Evolutionary conservation across 768 basidiomycete species (phyloP).

Genomic region (Podaxis rugospora): DNA sequence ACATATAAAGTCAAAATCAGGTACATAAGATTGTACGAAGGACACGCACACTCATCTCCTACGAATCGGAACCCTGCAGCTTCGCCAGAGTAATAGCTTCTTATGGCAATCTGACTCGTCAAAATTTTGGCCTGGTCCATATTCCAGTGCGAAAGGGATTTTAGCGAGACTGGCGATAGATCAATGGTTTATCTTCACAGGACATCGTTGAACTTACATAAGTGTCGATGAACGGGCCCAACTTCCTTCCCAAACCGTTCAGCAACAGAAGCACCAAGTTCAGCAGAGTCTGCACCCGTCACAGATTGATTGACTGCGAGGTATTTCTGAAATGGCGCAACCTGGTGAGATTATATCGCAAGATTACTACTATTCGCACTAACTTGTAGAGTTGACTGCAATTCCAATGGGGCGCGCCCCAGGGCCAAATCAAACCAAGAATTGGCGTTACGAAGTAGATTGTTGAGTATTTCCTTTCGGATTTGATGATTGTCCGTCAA

Average conservation of each 20-base stretch:
- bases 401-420: constrained; percentile 84
- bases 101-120: constrained; percentile 82
- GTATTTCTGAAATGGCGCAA: constrained; percentile 64
- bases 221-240: constrained; percentile 69
- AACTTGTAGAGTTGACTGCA: constrained; percentile 91
- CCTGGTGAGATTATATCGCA: not conserved
- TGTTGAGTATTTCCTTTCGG: constrained; percentile 78
- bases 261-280: constrained; percentile 89
- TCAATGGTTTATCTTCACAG: constrained; percentile 2
- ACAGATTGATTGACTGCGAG: constrained; percentile 69
- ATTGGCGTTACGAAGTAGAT: constrained; percentile 68
- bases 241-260: constrained; percentile 81
- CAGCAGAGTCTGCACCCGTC: constrained; percentile 69
- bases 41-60: constrained; percentile 44
- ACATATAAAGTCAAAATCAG: not conserved
- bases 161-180: constrained; percentile 43
- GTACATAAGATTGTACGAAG: constrained; percentile 19
- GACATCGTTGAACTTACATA: constrained; percentile 44
- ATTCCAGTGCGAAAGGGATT: constrained; percentile 55
- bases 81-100: constrained; percentile 88
- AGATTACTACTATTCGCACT: constrained; percentile 14
- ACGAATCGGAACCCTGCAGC: constrained; percentile 76
- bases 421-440: constrained; percentile 87
- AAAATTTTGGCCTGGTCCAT: constrained; percentile 80
- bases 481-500: constrained; percentile 83